Evolutionary conservation across 441 rosid species (phyloP).

Genomic region (Melastoma candidum): DNA sequence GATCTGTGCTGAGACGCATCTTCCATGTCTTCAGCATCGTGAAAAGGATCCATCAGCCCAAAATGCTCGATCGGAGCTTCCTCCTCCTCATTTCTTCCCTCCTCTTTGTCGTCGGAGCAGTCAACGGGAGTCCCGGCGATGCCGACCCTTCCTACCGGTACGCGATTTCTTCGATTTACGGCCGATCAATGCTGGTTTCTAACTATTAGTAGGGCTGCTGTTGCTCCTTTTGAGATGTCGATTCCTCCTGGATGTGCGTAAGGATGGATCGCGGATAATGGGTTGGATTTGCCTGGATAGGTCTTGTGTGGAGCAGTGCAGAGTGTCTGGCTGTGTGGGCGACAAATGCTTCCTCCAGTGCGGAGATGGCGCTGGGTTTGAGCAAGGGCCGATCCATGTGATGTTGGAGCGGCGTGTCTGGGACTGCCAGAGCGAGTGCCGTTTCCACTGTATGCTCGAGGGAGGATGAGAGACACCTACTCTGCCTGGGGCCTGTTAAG

Average conservation of each 20-base stretch:
- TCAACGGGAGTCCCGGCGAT: too few species aligned
- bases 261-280: not conserved
- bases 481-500: constrained; percentile 53
- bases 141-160: too few species aligned
- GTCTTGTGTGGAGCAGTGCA: constrained; percentile 67
- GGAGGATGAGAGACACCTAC: constrained; percentile 55
- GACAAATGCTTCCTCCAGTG: constrained; percentile 61
- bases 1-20: too few species aligned
- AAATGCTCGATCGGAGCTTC: too few species aligned
- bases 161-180: too few species aligned
- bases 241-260: too few species aligned
- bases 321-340: constrained; percentile 74
- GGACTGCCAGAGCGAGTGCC: constrained; percentile 84
- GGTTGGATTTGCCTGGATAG: constrained; percentile 23
- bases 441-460: constrained; percentile 71
- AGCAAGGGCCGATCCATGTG: constrained; percentile 67
- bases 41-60: constrained; percentile 8
- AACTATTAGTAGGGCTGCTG: too few species aligned
- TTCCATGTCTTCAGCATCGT: not conserved
- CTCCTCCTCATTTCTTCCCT: too few species aligned
- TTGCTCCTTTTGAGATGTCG: too few species aligned
- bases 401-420: constrained; percentile 46
- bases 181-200: too few species aligned
- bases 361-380: constrained; percentile 66
- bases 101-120: too few species aligned